Conservation (phyloP, 306 rosid genomes). For the Rosa lucieae region DNA sequence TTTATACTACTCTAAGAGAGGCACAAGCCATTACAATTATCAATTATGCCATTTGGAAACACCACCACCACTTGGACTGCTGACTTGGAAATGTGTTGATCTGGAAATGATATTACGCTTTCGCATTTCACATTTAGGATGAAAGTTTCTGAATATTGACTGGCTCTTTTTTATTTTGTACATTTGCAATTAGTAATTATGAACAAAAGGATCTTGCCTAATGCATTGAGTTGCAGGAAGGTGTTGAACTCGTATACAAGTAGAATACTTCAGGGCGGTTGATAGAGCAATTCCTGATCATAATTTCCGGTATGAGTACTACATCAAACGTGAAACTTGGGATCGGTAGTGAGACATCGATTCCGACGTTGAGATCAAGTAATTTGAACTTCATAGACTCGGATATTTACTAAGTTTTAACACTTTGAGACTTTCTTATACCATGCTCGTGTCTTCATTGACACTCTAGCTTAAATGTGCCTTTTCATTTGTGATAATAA, state of each 20-base stretch:
- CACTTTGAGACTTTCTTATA: background rate
- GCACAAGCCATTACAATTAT: no score
- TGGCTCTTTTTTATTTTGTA: no score
- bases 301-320: background rate
- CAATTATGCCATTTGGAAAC: no score
- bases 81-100: no score
- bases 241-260: background rate
- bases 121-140: no score
- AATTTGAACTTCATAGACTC: background rate
- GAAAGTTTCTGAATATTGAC: no score
- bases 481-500: constrained; percentile 23
- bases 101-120: no score
- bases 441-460: constrained; percentile 46
- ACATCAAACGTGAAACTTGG: background rate
- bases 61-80: no score
- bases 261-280: no score
- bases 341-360: background rate
- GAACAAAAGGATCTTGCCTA: no score
- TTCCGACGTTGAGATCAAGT: background rate
- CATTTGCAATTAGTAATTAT: no score
- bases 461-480: constrained; percentile 41
- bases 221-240: background rate
- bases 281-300: background rate
- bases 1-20: no score
- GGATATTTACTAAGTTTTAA: background rate